Evolutionary conservation across 176 grass and related monocot species (phyloP).

Genomic region (Oryza glumipatula): DNA sequence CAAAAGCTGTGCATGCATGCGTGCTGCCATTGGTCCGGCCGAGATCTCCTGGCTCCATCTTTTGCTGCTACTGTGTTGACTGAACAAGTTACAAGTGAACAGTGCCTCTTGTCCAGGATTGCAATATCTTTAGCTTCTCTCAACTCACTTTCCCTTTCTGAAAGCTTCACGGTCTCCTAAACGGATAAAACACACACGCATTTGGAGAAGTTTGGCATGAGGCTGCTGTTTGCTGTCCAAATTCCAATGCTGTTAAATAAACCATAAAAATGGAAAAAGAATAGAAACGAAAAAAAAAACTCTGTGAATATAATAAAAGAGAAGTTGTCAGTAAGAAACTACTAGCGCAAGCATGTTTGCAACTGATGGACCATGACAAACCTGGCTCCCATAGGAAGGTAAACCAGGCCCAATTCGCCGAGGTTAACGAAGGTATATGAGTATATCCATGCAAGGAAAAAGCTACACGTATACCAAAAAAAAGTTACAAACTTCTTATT

Average conservation of each 20-base stretch:
- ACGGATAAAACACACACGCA: neutral
- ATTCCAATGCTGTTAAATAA: neutral
- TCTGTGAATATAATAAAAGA: too few species aligned
- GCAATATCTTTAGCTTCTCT: neutral
- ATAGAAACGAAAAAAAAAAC: too few species aligned
- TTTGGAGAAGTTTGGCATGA: too few species aligned
- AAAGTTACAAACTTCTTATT: too few species aligned
- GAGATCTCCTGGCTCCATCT: neutral
- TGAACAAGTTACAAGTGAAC: neutral
- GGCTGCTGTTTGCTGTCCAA: neutral
- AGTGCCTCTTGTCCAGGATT: neutral
- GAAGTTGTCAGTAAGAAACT: too few species aligned
- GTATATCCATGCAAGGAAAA: too few species aligned
- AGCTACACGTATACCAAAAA: too few species aligned
- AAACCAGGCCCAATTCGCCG: too few species aligned
- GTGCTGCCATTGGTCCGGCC: conserved; percentile 13
- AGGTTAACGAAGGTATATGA: neutral
- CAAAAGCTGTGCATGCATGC: conserved; percentile 27
- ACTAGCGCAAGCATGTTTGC: too few species aligned
- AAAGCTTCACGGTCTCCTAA: neutral
- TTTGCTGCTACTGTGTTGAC: neutral
- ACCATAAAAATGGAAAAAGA: neutral
- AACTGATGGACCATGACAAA: neutral
- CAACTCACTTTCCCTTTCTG: neutral
- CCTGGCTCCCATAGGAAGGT: neutral